A percentile compares a stretch with the other conserved stretches of the same genome.
phyloP scores from a whole-genome alignment of 306 rosid species.

The Hippophae rhamnoides region DNA sequence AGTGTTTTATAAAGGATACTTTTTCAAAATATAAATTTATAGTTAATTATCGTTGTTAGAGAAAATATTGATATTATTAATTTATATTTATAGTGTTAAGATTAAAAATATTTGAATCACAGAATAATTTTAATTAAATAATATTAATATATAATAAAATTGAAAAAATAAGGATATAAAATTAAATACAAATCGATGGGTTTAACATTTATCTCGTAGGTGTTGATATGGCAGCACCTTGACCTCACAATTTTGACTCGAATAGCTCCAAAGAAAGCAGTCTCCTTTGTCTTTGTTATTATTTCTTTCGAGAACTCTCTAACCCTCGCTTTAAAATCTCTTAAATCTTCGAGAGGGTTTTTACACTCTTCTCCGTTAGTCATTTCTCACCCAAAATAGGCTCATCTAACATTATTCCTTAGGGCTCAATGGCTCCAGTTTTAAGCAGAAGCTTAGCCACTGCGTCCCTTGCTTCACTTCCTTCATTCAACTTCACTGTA shows the following conservation, averaged over 20 bases:
- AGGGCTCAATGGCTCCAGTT: conserved; percentile 61
- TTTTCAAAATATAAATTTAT: too few relatives aligned
- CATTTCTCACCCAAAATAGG: background rate
- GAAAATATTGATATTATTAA: too few relatives aligned
- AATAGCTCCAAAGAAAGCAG: conserved; percentile 22
- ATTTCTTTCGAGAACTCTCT: conserved; percentile 36
- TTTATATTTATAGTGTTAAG: too few relatives aligned
- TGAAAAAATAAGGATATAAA: too few relatives aligned
- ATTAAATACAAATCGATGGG: too few relatives aligned
- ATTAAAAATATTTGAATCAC: too few relatives aligned
- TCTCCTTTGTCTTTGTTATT: background rate
- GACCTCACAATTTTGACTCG: conserved; percentile 24
- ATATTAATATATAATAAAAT: too few relatives aligned
- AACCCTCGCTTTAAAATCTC: conserved; percentile 7
- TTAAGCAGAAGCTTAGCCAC: conserved; percentile 53
- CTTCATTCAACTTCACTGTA: conserved; percentile 27
- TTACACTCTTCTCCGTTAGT: background rate
- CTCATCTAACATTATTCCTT: conserved; percentile 5
- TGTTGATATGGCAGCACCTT: conserved; percentile 33
- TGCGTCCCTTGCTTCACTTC: conserved; percentile 50
- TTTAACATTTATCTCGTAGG: too few relatives aligned
- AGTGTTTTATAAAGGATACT: too few relatives aligned
- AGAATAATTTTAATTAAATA: too few relatives aligned
- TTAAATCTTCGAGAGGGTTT: conserved; percentile 42
- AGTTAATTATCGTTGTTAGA: too few relatives aligned